Evolutionary conservation across 306 rosid genomes (phyloP).

Genomic region (Trifolium dubium): DNA sequence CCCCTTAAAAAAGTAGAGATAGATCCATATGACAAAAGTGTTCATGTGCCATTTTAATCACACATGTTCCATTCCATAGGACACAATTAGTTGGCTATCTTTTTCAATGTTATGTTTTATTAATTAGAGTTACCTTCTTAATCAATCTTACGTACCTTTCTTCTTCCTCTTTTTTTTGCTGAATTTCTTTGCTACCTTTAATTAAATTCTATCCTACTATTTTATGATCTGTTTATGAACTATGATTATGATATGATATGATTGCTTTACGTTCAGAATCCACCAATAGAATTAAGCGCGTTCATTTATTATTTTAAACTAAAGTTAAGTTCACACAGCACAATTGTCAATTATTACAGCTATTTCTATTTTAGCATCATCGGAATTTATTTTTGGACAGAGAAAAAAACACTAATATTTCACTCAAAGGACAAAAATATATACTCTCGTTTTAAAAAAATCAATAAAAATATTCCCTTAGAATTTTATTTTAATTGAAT

Average conservation of each 20-base stretch:
- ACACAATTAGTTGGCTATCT: slow-evolving; percentile 25
- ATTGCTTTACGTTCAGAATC: neutral
- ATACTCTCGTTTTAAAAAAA: too few relatives aligned
- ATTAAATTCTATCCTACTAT: neutral
- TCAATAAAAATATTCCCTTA: too few relatives aligned
- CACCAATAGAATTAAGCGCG: neutral
- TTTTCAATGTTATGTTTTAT: slow-evolving; percentile 11
- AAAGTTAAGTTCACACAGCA: neutral
- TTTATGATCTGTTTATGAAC: slow-evolving; percentile 4
- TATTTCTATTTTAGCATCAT: neutral
- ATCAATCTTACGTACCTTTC: slow-evolving; percentile 9
- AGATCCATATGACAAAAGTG: slow-evolving; percentile 21
- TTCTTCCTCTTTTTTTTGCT: neutral
- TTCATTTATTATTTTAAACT: neutral
- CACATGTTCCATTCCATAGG: slow-evolving; percentile 14
- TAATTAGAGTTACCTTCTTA: slow-evolving; percentile 13
- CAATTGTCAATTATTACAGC: neutral
- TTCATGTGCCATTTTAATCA: slow-evolving; percentile 35
- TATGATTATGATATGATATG: neutral
- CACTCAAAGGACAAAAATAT: too few relatives aligned
- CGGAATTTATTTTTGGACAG: too few relatives aligned
- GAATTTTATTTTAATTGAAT: too few relatives aligned
- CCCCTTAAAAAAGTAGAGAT: slow-evolving; percentile 35
- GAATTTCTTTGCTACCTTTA: slow-evolving; percentile 1
- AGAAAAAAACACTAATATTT: too few relatives aligned